Conservation (phyloP, 495 filamentous ascomycete genomes). For the Rostrohypoxylon terebratum region DNA sequence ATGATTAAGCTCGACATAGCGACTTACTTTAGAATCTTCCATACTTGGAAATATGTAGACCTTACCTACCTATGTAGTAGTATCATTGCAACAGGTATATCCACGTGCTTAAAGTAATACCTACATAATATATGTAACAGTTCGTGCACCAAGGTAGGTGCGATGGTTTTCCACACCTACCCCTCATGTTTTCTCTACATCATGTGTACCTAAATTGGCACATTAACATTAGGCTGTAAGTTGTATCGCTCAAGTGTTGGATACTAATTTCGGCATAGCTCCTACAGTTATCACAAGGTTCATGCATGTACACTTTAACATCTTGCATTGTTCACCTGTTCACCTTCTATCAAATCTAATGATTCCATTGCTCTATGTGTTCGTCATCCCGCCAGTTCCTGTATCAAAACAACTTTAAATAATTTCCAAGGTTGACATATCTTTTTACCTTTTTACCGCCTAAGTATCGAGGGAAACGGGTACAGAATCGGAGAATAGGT, state of each 20-base stretch:
- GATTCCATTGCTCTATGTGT: conserved; percentile 1
- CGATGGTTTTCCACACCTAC: background rate
- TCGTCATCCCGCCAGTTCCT: conserved; percentile 3
- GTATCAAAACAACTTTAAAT: background rate
- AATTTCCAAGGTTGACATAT: background rate
- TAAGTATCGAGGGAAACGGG: background rate
- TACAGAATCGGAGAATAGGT: background rate
- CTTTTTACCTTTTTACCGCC: background rate
- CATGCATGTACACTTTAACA: conserved; percentile 2
- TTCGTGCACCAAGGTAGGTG: conserved; percentile 15
- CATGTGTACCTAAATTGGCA: background rate
- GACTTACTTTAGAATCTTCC: background rate
- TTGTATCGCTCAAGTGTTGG: conserved; percentile 10
- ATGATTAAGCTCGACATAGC: background rate
- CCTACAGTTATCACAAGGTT: conserved; percentile 1
- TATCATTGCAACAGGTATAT: background rate
- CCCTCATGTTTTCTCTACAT: conserved; percentile 23
- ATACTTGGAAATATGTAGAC: too few relatives aligned
- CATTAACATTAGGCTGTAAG: background rate
- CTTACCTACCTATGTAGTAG: too few relatives aligned
- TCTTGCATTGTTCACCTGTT: conserved; percentile 14
- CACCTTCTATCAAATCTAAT: conserved; percentile 10
- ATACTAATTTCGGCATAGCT: conserved; percentile 30
- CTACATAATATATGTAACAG: background rate
- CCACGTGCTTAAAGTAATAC: conserved; percentile 2